Evolutionary conservation across 768 basidiomycete species (phyloP), one percentile per base, ranked within the genome.

Genomic region (Porphyrellus cyaneotinctus): DNA sequence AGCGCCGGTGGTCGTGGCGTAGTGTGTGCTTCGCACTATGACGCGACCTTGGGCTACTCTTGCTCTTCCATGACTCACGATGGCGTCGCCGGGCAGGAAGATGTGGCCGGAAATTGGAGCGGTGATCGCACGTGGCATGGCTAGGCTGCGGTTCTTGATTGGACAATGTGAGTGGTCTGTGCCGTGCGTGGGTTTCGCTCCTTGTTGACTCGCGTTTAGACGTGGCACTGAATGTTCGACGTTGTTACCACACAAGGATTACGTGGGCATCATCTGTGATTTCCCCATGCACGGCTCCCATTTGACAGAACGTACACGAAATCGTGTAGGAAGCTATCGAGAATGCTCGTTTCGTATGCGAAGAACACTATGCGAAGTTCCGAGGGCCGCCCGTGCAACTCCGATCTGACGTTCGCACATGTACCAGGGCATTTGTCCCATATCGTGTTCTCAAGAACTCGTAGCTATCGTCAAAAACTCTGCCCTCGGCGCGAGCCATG

Each of bases 361-460:
- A 95, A 72, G 95, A 97, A 62, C 93, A 97, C 71, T 88, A 89
- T 64, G 89, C 88, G 4, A 87, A 98, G 78, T 95, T 97, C 83
- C 88, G 86, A 63, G 92, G 90, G 1, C 95, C 95, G 0, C 91
- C 92, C 3, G 93, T 99, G 12, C 91, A 98, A 64, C 88, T 99
- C 81, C 44, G 74, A 89, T 61, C 84, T 99, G 57, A 78, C 80
- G 14, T 97, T 98, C 72, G 79, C 92, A 55, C 97, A 98, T 71
- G 92, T 99, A 36, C 95, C 95, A 1, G 94, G 94, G 3, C 97
- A 98, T 65, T 76, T 99, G 58, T 92, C 90, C 1, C 95, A 99
- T 70, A 97, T 99, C 72, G 81, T 87, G 60, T 99, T 99, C 79
- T 98, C 54, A 99, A 99, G 69, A 99, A 99, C 76, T 97, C 94